Percentiles rank a stretch among this genome's conserved stretches.
Evolutionary conservation across 192 early-diverging fungal species (phyloP).

Genomic region (Funneliformis geosporum): DNA sequence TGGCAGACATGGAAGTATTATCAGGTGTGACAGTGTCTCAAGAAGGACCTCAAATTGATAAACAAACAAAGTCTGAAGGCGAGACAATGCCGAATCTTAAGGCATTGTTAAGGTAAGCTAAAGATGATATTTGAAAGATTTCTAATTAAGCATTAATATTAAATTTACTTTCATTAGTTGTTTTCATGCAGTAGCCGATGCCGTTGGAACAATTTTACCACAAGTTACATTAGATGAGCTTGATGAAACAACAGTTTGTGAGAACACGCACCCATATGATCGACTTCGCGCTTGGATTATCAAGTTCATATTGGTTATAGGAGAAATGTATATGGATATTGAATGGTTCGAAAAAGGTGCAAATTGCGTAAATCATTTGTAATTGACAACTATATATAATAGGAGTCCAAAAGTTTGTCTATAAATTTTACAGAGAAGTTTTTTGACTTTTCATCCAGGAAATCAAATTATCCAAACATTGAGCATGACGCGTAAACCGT

Average conservation of each 20-base stretch:
- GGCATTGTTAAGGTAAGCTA: slow-evolving; percentile 30
- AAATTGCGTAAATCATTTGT: slow-evolving; percentile 10
- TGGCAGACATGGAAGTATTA: slow-evolving; percentile 51
- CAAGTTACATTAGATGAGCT: background rate
- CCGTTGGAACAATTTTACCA: slow-evolving; percentile 27
- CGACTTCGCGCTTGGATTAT: slow-evolving; percentile 36
- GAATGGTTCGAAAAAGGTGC: slow-evolving; percentile 49
- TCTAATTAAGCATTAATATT: background rate
- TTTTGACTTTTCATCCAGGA: slow-evolving; percentile 31
- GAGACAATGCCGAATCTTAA: slow-evolving; percentile 15
- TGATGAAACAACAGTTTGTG: background rate
- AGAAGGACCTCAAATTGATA: slow-evolving; percentile 14
- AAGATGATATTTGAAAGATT: background rate
- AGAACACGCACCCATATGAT: slow-evolving; percentile 34
- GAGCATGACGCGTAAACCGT: slow-evolving; percentile 29
- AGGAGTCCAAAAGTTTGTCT: slow-evolving; percentile 17
- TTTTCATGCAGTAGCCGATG: slow-evolving; percentile 35
- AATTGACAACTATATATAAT: slow-evolving; percentile 15
- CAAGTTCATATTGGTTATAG: slow-evolving; percentile 38
- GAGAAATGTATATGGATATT: slow-evolving; percentile 34
- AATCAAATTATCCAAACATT: slow-evolving; percentile 42
- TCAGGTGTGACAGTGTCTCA: slow-evolving; percentile 20
- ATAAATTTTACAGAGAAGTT: slow-evolving; percentile 4
- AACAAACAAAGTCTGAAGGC: background rate
- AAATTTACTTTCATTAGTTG: slow-evolving; percentile 33